These are phyloP conservation scores for Barnettozyma hawaiiensis DNA, from an alignment of 1,139 yeast species.

Conservation along the genomic window DNA sequence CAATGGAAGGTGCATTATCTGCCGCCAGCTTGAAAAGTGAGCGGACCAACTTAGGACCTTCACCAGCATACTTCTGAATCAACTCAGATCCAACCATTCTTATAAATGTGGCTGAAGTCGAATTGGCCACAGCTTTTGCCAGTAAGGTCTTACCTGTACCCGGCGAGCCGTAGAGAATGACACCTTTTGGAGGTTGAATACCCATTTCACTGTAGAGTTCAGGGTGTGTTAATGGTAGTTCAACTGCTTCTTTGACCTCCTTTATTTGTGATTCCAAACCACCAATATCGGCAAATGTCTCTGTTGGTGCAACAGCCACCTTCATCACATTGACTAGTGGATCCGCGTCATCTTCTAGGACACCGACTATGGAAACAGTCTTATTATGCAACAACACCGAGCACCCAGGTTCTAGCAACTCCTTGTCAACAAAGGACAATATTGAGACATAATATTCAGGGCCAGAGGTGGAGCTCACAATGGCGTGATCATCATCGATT, in stretches of 20 bases:
- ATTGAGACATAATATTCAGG: constrained; percentile 96
- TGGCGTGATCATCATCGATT: constrained; percentile 97
- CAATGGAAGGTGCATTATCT: constrained; percentile 96
- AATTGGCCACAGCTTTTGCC: constrained; percentile 98
- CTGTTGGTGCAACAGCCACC: constrained; percentile 95
- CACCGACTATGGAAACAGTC: constrained; percentile 92
- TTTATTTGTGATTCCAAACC: constrained; percentile 95
- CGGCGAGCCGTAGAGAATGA: constrained; percentile 95
- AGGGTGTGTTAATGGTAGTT: constrained; percentile 94
- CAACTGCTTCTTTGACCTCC: constrained; percentile 97
- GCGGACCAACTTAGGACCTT: constrained; percentile 92
- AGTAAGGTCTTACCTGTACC: constrained; percentile 97
- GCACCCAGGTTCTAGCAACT: constrained; percentile 95
- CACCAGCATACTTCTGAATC: constrained; percentile 95
- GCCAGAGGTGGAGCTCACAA: constrained; percentile 92
- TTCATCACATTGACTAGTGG: constrained; percentile 98
- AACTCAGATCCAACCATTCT: constrained; percentile 96
- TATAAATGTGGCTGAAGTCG: constrained; percentile 92
- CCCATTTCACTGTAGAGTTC: constrained; percentile 99
- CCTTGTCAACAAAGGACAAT: constrained; percentile 96
- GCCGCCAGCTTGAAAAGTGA: constrained; percentile 96
- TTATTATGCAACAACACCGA: constrained; percentile 93
- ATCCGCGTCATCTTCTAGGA: constrained; percentile 92
- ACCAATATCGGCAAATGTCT: constrained; percentile 95
- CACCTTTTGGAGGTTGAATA: constrained; percentile 98